Base-by-base conservation (phyloP, 495 filamentous ascomycete species). In the Amniculicola lignicola region DNA sequence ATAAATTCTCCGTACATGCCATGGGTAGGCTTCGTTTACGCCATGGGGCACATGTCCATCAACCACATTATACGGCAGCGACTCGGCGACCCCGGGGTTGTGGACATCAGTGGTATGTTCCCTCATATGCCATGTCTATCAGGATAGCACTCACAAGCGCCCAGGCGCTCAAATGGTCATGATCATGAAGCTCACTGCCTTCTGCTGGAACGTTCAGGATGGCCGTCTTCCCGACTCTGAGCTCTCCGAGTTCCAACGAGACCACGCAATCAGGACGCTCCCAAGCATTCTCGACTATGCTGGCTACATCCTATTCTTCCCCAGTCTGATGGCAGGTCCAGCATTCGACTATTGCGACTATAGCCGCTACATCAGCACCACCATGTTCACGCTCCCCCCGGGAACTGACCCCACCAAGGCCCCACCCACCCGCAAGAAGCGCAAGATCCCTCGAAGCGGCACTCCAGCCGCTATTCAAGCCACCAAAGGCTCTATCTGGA, bases 201-300 rank as follows among this genome's bases (percentile, higher is more conserved):
- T 97, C 68, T 95, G 90, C 75, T 98, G 93, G 93, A 96, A 96
- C 66, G 84, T 97, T 18, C 86, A 90, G 60, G 93, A 98, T 71
- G 93, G 94, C 23, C 80, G 81, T 46, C 73, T 92, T 27, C 84
- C 89, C 10, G 81, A 87, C 23, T 78, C 84, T 24, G 84, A 89
- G 49, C 80, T 98, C 21, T 86, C 87, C 3, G 90, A 92, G 55
- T 79, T 86, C 51, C 93, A 98, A 67, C 88, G 86, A 66, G 88
- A 92, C 62, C 82, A 88, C 40, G 85, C 86, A 21, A 79, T 98
- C 29, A 73, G 70, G 15, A 62, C 87, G 37, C 76, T 98, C 29
- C 93, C 93, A 0, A 67, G 70, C 23, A 60, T 91, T 3, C 70
- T 95, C 39, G 86, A 98, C 71, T 98, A 86, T 67, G 72, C 82